Base-by-base conservation (phyloP, 495 filamentous ascomycete species). In the Penicillium pancosmium region DNA sequence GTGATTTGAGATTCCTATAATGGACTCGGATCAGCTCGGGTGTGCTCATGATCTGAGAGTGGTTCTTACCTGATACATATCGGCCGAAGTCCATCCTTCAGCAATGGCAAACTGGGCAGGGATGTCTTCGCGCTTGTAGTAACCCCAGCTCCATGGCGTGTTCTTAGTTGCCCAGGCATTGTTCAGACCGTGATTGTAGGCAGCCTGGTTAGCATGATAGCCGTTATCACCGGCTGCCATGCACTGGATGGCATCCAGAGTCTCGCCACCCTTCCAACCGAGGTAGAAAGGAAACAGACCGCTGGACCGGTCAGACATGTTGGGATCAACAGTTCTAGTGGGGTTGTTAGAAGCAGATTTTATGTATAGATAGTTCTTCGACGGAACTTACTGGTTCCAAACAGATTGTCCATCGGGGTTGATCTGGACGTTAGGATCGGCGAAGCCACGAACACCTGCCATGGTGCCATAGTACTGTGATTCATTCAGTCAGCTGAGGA, bases 371-470 rank as follows among this genome's bases (percentile, higher is more conserved):
- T 52, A 13, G 4, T 19, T 12, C 3, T 33, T 49, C 34, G 13
- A 3, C 40, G 18, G n/a, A 6, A 77, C 76, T 56, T 48, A 75
- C 74, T 84, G 81, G 52, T 83, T 62, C 73, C 74, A 84, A 18
- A 82, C 78, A 0, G 78, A 66, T 19, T 64, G 58, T 5, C 71
- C 75, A 53, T 76, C 72, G 10, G 59, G 8, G 44, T 83, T 83
- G 35, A 83, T 69, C 60, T 85, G 81, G 3, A 82, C 79, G 59
- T 85, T 85, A 11, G 82, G 81, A 52, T 85, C 82, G 36, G 76
- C 76, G 65, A 84, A 85, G 8, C 82, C 82, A 44, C 82, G 77
- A 21, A 82, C 77, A 31, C 82, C 82, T 9, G 81, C 74, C 81
- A 85, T 82, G 1, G 80, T 79, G 7, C 81, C 81, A 53, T 82